phyloP scores from a whole-genome alignment of 108 stramenopile species.

The Skeletonema tropicum region DNA sequence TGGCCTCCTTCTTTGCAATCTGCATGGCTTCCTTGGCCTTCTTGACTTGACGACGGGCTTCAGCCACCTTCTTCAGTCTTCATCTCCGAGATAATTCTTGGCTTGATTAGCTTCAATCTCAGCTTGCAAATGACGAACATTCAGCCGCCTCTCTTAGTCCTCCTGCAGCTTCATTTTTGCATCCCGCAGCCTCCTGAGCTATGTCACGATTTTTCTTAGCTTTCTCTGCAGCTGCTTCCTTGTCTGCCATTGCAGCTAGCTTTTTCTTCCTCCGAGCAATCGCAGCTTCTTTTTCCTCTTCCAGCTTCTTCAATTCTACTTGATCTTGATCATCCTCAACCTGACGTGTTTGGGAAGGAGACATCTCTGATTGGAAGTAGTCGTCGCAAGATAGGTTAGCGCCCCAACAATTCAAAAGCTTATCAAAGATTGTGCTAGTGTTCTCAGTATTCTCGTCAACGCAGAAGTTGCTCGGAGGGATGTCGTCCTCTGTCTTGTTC shows the following conservation, averaged over 20 bases:
- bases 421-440: no score
- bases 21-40: not conserved
- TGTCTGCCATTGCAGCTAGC: not conserved
- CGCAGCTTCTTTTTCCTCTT: not conserved
- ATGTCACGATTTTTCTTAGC: not conserved
- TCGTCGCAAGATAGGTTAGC: no score
- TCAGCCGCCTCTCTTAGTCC: not conserved
- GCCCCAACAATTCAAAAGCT: no score
- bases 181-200: not conserved
- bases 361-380: no score
- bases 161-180: not conserved
- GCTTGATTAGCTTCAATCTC: not conserved
- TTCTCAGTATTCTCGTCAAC: no score
- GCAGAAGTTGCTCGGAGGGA: no score
- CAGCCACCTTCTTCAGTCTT: not conserved
- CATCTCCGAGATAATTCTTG: not conserved
- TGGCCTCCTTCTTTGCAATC: not conserved
- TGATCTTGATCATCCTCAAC: no score
- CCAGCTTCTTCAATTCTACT: no score
- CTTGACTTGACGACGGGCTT: not conserved
- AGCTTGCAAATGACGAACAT: not conserved
- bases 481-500: no score
- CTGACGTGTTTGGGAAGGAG: no score
- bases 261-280: not conserved
- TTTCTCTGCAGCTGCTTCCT: not conserved